These are phyloP conservation scores for Eucalyptus caleyi DNA, from an alignment of 345 rosid species.

Conservation along the genomic window DNA sequence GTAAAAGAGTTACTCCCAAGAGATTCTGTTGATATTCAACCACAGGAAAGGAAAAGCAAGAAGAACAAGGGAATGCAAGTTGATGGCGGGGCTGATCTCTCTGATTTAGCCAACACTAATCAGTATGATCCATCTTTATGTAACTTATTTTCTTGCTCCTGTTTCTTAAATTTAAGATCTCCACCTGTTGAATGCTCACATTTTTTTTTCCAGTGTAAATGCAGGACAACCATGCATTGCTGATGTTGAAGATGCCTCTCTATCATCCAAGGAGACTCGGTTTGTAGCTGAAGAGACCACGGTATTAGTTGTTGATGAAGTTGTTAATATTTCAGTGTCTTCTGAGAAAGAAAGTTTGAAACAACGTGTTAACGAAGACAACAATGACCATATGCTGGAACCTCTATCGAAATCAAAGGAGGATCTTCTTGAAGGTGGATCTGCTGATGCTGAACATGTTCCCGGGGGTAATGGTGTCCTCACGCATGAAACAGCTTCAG, in stretches of 20 bases:
- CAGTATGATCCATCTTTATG: conserved; percentile 16
- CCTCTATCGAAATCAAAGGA: neutral
- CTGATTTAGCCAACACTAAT: conserved; percentile 16
- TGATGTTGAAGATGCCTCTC: conserved; percentile 25
- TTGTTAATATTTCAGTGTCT: conserved; percentile 10
- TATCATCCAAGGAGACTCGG: conserved; percentile 10
- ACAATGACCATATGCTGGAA: neutral
- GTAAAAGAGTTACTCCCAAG: conserved; percentile 6
- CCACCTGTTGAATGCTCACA: neutral
- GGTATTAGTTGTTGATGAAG: conserved; percentile 21
- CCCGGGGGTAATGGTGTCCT: neutral
- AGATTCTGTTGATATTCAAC: conserved; percentile 7
- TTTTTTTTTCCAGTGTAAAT: conserved; percentile 11
- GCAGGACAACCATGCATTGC: conserved; percentile 14
- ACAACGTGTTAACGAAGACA: neutral
- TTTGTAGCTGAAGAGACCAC: conserved; percentile 17
- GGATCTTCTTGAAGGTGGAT: neutral
- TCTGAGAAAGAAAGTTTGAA: neutral
- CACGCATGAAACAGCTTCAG: neutral
- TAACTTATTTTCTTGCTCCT: neutral
- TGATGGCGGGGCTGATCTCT: conserved; percentile 8
- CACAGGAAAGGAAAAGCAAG: conserved; percentile 6
- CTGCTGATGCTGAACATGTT: neutral
- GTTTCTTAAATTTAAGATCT: neutral
- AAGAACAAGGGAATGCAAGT: conserved; percentile 47